A percentile compares a stretch with the other conserved stretches of the same genome.
phyloP scores from a whole-genome alignment of 2,329 filamentous ascomycete species.

The Pseudonectria foliicola region DNA sequence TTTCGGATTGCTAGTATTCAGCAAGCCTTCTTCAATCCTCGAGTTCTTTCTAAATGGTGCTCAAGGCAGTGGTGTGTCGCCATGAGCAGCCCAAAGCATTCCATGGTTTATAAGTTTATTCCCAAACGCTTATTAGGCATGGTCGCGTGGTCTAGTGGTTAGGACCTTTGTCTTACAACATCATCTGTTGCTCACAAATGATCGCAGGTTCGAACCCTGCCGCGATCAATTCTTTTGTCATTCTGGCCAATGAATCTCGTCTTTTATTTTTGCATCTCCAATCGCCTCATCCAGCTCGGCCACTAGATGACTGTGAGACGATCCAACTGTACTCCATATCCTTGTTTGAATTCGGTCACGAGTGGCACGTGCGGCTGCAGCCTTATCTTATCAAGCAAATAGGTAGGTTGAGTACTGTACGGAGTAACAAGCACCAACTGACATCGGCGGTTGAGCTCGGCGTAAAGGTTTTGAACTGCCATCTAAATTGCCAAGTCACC shows the following conservation, averaged over 20 bases:
- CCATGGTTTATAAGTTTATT: too few relatives aligned
- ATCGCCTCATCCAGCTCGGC: not conserved
- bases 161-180: conserved; percentile 33
- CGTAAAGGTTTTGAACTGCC: conserved; percentile 14
- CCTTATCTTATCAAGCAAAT: conserved; percentile 21
- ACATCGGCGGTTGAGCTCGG: conserved; percentile 12
- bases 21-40: too few relatives aligned
- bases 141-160: conserved; percentile 33
- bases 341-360: too few relatives aligned
- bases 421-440: conserved; percentile 16
- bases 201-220: conserved; percentile 40
- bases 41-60: too few relatives aligned
- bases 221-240: conserved; percentile 25
- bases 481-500: not conserved
- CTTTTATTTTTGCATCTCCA: too few relatives aligned
- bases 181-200: conserved; percentile 21
- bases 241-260: not conserved
- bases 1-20: too few relatives aligned
- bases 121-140: conserved; percentile 7
- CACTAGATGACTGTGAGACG: too few relatives aligned
- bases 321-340: too few relatives aligned
- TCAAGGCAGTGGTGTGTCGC: too few relatives aligned
- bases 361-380: too few relatives aligned
- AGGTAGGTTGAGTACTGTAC: too few relatives aligned
- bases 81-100: too few relatives aligned